Evolutionary conservation across 2,329 filamentous ascomycete genomes (phyloP), one percentile per base, ranked within the genome.

Genomic region (Colletotrichum sp.): DNA sequence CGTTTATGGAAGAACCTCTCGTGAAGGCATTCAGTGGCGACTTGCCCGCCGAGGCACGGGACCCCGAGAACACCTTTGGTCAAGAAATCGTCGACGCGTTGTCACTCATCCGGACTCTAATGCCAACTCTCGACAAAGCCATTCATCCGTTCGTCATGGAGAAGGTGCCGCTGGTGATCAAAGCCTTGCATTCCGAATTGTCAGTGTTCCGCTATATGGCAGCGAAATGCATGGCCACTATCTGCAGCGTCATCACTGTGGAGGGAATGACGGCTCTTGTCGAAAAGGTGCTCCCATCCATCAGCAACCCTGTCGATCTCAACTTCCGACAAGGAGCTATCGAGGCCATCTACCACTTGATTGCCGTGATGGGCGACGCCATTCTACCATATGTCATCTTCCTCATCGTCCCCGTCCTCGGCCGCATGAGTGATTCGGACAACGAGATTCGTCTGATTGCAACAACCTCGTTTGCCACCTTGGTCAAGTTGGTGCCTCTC

Each of bases 351-450:
- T 99, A 99, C 83, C 97, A 99, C 84, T 88, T 99, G 75, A 99
- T 99, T 78, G 95, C 98, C 76, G 96, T 98, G 67, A 99, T 99
- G 97, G 97, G 98, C 77, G 97, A 99, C 82, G 91, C 92, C 48
- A 99, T 99, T 73, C 86, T 99, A 34, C 97, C 98, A 5, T 99
- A 99, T 81, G 97, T 99, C 78, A 98, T 99, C 81, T 99, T 99
- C 92, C 92, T 99, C 78, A 98, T 99, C 75, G 98, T 99, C 15
- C 97, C 97, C 16, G 97, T 99, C 6, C 90, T 99, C 67, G 97
- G 97, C 70, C 93, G 97, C 60, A 99, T 99, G 97, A 99, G 97
- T 82, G 97, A 99, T 83, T 98, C 96, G 0, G 96, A 99, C 82
- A 96, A 98, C 78, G 97, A 99, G 82, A 94, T 99, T 70, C 94